Evolutionary conservation across 495 filamentous ascomycete genomes (phyloP), one percentile per base, ranked within the genome.

Genomic region (Monascus purpureus): DNA sequence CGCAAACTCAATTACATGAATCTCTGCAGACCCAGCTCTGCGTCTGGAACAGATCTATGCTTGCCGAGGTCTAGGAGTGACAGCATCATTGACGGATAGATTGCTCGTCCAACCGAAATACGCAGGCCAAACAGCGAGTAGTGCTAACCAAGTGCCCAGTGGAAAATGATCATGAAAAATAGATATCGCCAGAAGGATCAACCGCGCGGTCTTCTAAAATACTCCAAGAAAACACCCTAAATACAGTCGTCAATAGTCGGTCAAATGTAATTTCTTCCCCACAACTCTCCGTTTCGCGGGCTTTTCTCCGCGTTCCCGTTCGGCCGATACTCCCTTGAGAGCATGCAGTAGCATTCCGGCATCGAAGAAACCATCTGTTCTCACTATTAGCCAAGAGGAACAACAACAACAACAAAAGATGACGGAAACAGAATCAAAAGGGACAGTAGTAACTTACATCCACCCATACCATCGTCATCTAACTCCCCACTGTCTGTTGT

Each of bases 331-430:
- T 4, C 63, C 77, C 50, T 86, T 87, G 17, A 93, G 70, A 7
- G 84, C 86, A 52, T 88, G 81, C 6, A 88, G 66, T 5, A 94
- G 69, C 82, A 93, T 88, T 19, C 86, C 86, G 2, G 86, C 83
- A 57, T 94, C 86, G 57, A 94, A 94, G 67, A 94, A 93, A 23
- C 86, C 86, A 65, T 94, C 86, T 94, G 43, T 17, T 28, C 25
- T 1, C 29, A 33, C 15, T n/a, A 31, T 62, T 41, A 59, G 50
- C 35, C 29, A 29, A 38, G n/a, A n/a, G n/a, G n/a, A n/a, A n/a
- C n/a, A n/a, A n/a, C n/a, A n/a, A n/a, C n/a, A n/a, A n/a, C n/a
- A 32, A 30, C 25, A 13, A 32, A 40, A 42, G 17, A 35, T 35
- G 22, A 31, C 25, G 6, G 32, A 32, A 3, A 23, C 25, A 31